A percentile compares a stretch with the other conserved stretches of the same genome.
These are phyloP conservation scores for Penicillium waksmanii DNA, from an alignment of 495 filamentous ascomycete genomes.

Conservation along the genomic window DNA sequence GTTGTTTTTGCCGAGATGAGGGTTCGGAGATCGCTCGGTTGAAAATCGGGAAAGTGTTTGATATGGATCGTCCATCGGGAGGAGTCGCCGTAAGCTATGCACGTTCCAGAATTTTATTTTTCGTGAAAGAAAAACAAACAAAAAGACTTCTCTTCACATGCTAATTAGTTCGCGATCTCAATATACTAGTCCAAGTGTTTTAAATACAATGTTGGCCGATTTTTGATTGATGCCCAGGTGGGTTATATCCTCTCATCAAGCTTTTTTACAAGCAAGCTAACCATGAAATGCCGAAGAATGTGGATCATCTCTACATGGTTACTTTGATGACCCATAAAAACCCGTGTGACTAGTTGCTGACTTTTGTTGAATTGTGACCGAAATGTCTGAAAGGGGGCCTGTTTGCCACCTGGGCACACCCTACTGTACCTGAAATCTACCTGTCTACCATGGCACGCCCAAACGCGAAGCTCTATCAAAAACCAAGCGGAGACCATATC, in stretches of 20 bases:
- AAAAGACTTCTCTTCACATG: not conserved
- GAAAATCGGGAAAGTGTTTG: not conserved
- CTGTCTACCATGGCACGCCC: not conserved
- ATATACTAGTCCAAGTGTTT: not conserved
- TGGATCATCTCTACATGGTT: not conserved
- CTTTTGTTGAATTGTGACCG: too few species aligned
- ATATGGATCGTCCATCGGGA: not conserved
- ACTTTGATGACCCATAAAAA: not conserved
- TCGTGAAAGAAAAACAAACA: too few species aligned
- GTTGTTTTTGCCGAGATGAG: not conserved
- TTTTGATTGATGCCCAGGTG: too few species aligned
- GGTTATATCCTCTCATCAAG: too few species aligned
- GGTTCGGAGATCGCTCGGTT: conserved; percentile 1
- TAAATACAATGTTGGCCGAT: not conserved
- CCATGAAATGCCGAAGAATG: not conserved
- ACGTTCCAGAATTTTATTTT: too few species aligned
- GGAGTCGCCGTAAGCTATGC: not conserved
- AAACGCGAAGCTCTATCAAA: not conserved
- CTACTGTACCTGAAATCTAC: not conserved
- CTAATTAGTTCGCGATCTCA: not conserved
- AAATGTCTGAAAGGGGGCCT: too few species aligned
- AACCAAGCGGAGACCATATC: not conserved
- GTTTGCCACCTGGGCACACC: too few species aligned
- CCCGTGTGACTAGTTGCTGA: too few species aligned
- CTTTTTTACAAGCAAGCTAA: not conserved